A percentile compares a stretch with the other conserved stretches of the same genome.
These are phyloP conservation scores for Metschnikowia baotianmanensis DNA, from an alignment of 805 yeast species.

Conservation along the genomic window DNA sequence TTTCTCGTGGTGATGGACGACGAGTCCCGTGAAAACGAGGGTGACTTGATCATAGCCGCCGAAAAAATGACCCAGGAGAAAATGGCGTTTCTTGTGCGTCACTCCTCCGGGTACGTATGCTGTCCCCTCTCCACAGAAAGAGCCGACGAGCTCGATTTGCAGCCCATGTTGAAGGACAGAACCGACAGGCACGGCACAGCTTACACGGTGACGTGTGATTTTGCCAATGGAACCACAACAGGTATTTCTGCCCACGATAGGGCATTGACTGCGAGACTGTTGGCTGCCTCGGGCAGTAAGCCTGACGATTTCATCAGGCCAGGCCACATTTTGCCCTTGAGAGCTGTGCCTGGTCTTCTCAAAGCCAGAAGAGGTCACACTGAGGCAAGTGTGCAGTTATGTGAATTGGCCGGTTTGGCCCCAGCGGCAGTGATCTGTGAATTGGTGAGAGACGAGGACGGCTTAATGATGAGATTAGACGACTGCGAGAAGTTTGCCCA, in stretches of 20 bases:
- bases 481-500: slow-evolving; percentile 76
- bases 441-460: slow-evolving; percentile 88
- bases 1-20: slow-evolving; percentile 96
- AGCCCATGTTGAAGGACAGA: slow-evolving; percentile 61
- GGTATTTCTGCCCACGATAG: slow-evolving; percentile 96
- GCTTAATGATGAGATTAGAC: slow-evolving; percentile 89
- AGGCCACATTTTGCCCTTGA: slow-evolving; percentile 89
- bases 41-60: slow-evolving; percentile 95
- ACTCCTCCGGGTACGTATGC: slow-evolving; percentile 90
- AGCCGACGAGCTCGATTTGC: slow-evolving; percentile 80
- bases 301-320: slow-evolving; percentile 80
- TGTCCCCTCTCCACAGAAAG: slow-evolving; percentile 76
- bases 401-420: slow-evolving; percentile 68
- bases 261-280: slow-evolving; percentile 70
- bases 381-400: slow-evolving; percentile 91
- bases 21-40: slow-evolving; percentile 94
- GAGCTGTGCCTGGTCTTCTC: slow-evolving; percentile 87
- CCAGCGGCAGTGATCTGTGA: slow-evolving; percentile 95
- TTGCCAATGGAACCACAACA: slow-evolving; percentile 85
- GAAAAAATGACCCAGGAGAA: slow-evolving; percentile 70
- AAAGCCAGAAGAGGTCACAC: slow-evolving; percentile 89
- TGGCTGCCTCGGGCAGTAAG: slow-evolving; percentile 59
- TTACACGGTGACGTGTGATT: slow-evolving; percentile 90
- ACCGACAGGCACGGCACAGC: slow-evolving; percentile 94
- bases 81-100: slow-evolving; percentile 91